Conservation (phyloP, 2,329 filamentous ascomycete species). For the Monilinia vaccinii-corymbosi region DNA sequence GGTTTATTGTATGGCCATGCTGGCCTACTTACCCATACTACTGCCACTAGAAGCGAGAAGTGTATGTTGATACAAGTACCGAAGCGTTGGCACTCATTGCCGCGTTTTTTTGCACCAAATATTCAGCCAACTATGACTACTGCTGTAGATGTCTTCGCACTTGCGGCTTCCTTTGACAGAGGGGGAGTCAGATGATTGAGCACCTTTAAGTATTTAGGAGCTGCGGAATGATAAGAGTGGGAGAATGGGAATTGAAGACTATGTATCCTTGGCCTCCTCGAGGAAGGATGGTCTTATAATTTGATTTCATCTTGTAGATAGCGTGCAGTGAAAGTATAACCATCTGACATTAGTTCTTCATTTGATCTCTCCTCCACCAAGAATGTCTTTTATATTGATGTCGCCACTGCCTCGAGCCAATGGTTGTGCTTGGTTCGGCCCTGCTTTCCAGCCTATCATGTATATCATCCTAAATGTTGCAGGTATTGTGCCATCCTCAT, state of each 20-base stretch:
- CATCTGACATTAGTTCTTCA: constrained; percentile 8
- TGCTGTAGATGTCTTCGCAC: constrained; percentile 42
- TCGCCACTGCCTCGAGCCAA: constrained; percentile 76
- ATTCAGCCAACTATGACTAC: constrained; percentile 47
- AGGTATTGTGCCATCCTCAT: constrained; percentile 66
- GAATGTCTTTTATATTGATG: constrained; percentile 78
- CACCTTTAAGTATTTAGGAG: neutral
- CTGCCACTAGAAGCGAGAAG: neutral
- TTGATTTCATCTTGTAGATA: neutral
- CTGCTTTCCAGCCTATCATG: constrained; percentile 98
- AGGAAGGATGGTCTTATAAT: neutral
- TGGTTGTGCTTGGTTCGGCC: constrained; percentile 68
- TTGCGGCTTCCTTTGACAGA: constrained; percentile 36
- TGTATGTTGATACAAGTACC: too few species aligned
- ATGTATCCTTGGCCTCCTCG: neutral
- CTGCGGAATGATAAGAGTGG: neutral
- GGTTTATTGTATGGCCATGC: neutral
- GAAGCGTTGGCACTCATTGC: too few species aligned
- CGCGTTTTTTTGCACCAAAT: constrained; percentile 49
- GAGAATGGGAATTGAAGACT: neutral
- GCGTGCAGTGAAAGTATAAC: neutral
- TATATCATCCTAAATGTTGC: constrained; percentile 94
- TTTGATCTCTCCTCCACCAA: constrained; percentile 33
- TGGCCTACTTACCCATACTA: neutral
- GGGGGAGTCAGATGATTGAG: neutral